phyloP scores from a whole-genome alignment of 2,329 filamentous ascomycete genomes.

The Rutstroemia sp. region DNA sequence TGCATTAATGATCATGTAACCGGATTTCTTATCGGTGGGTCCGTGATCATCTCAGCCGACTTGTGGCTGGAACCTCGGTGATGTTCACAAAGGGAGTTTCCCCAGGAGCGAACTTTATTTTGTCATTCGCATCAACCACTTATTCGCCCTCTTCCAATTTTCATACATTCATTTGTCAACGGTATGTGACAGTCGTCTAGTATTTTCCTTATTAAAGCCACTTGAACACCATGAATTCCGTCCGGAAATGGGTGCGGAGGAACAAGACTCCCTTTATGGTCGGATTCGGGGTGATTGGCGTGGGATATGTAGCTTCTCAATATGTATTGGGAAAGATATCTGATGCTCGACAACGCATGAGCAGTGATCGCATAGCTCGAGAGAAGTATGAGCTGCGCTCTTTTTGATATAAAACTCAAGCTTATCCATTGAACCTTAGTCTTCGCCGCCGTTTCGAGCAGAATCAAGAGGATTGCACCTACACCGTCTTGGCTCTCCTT shows the following conservation, averaged over 20 bases:
- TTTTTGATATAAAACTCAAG: neutral
- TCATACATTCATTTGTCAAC: constrained; percentile 1
- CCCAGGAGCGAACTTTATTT: neutral
- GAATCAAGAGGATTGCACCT: constrained; percentile 98
- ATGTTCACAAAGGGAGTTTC: constrained; percentile 6
- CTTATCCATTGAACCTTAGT: constrained; percentile 39
- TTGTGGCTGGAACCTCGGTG: constrained; percentile 6
- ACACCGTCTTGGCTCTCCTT: constrained; percentile 90
- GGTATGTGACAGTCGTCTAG: constrained; percentile 15
- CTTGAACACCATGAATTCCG: constrained; percentile 48
- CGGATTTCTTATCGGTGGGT: constrained; percentile 5
- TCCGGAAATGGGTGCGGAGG: constrained; percentile 84
- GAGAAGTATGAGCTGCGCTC: constrained; percentile 67
- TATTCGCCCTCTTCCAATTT: neutral
- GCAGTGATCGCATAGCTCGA: constrained; percentile 87
- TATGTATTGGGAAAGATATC: constrained; percentile 89
- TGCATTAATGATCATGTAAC: constrained; percentile 2
- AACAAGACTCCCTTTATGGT: constrained; percentile 87
- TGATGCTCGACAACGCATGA: constrained; percentile 93
- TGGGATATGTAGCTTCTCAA: constrained; percentile 84
- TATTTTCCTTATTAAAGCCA: neutral
- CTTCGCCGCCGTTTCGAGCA: constrained; percentile 94
- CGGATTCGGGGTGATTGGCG: constrained; percentile 78
- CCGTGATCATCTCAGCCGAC: neutral
- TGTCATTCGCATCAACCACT: neutral